phyloP scores from a whole-genome alignment of 1,284 basidiomycete species.

The Macrocystidia cucumis region DNA sequence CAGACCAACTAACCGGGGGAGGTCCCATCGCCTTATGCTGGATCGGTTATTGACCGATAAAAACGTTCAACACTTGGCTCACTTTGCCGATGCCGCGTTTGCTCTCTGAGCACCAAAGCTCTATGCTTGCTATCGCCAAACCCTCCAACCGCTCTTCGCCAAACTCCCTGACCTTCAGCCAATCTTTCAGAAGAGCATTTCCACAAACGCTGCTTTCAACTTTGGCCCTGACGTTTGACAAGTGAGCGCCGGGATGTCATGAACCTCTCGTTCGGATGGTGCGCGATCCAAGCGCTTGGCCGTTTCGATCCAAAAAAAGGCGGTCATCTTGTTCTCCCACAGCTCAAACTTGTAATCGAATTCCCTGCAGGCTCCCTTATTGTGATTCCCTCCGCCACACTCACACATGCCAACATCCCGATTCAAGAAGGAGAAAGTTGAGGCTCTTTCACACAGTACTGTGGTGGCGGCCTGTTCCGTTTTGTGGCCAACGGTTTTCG shows the following conservation, averaged over 20 bases:
- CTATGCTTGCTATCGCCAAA: not conserved
- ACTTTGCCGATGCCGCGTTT: not conserved
- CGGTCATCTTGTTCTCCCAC: not conserved
- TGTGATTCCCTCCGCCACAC: not conserved
- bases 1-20: not conserved
- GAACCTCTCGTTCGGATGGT: not conserved
- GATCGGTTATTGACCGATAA: not conserved
- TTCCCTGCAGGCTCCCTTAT: not conserved
- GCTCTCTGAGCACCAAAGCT: too few relatives aligned
- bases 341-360: constrained; percentile 1
- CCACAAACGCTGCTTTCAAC: not conserved
- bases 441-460: not conserved
- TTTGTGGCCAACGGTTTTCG: too few relatives aligned
- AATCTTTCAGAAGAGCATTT: not conserved
- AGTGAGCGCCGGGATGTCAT: not conserved
- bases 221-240: not conserved
- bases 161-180: not conserved
- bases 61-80: not conserved
- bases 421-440: not conserved
- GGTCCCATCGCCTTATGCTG: not conserved
- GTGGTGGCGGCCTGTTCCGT: too few relatives aligned
- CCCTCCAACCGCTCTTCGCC: too few relatives aligned
- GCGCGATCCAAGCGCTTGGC: not conserved
- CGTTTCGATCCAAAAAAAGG: not conserved
- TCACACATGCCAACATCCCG: not conserved